A percentile compares a stretch with the other conserved stretches of the same genome.
Evolutionary conservation across 2,329 filamentous ascomycete genomes (phyloP).

Genomic region (Corinectria fuckeliana): DNA sequence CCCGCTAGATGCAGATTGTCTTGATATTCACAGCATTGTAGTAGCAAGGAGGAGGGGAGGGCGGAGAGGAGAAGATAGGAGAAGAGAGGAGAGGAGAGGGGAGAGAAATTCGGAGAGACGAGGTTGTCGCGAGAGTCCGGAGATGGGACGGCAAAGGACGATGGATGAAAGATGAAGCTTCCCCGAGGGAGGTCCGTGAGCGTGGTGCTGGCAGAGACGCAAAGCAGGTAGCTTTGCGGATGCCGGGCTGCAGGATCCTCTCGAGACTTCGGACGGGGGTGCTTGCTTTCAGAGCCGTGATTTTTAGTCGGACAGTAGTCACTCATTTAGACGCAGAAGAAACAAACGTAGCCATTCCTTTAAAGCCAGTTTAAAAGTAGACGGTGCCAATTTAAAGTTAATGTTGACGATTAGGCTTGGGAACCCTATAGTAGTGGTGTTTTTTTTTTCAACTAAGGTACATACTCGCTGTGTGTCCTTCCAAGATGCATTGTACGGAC

Average conservation of each 20-base stretch:
- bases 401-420: no score
- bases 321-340: conserved; percentile 32
- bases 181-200: conserved; percentile 4
- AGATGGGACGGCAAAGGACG: conserved; percentile 9
- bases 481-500: no score
- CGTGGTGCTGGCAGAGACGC: conserved; percentile 20
- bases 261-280: conserved; percentile 22
- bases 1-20: conserved; percentile 40
- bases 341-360: conserved; percentile 37
- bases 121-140: conserved; percentile 12
- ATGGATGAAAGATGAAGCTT: conserved; percentile 16
- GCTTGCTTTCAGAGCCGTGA: conserved; percentile 25
- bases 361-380: no score
- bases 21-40: conserved; percentile 37
- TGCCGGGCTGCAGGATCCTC: conserved; percentile 16
- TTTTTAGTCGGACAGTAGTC: conserved; percentile 34
- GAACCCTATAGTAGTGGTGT: no score
- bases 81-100: conserved; percentile 10
- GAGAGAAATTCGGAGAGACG: neutral
- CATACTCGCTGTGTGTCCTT: no score
- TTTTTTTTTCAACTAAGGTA: no score
- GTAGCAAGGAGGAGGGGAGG: conserved; percentile 21
- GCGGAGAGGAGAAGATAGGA: conserved; percentile 12
- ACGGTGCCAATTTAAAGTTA: neutral
- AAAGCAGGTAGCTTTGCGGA: conserved; percentile 11